Base-by-base conservation (phyloP, 2,329 filamentous ascomycete genomes). In the Juglanconis oblonga region DNA sequence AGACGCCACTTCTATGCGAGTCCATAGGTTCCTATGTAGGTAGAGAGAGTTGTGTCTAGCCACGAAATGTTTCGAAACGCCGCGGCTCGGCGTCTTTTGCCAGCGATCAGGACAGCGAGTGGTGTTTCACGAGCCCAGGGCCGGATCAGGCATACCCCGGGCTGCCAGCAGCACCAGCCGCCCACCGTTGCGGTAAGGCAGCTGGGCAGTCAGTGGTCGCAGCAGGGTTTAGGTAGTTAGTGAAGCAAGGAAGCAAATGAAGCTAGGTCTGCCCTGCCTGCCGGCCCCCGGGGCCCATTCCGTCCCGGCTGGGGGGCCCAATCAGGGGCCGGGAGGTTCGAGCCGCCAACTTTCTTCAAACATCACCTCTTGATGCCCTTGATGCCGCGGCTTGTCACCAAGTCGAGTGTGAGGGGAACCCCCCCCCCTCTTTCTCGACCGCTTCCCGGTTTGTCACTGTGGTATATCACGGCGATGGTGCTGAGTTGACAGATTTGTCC, bases 301-400 rank as follows among this genome's bases (percentile, higher is more conserved):
- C 38, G 4, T 5, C 10, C 38, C 11, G 10, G n/a, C 2, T 14
- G 6, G 44, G 9, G 17, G 3, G 53, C n/a, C 54, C 54, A 57
- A 57, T 57, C 45, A 57, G 24, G 4, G 13, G 50, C 45, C 13
- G 33, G 42, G 33, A 40, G 10, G 44, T n/a, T 11, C 51, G 53
- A 57, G 57, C 61, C 61, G 57, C 38, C 38, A 49, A 55, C 57
- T 45, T 62, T 61, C 55, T 32, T 44, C 61, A 62, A 60, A 62
- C 61, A 55, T 56, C 32, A 38, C 11, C 50, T 35, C 45, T 50
- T 17, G 9, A 35, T 33, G 3, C 9, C 5, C 24, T 31, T 56
- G 7, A 17, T 17, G 13, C 33, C 5, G 32, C 32, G 13, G 14
- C 9, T n/a, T 47, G 14, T 17, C n/a, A 14, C 4, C 44, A 38